Evolutionary conservation across 208 protist genomes (phyloP), one percentile per base, ranked within the genome.

Genomic region (Acanthamoeba royreba): DNA sequence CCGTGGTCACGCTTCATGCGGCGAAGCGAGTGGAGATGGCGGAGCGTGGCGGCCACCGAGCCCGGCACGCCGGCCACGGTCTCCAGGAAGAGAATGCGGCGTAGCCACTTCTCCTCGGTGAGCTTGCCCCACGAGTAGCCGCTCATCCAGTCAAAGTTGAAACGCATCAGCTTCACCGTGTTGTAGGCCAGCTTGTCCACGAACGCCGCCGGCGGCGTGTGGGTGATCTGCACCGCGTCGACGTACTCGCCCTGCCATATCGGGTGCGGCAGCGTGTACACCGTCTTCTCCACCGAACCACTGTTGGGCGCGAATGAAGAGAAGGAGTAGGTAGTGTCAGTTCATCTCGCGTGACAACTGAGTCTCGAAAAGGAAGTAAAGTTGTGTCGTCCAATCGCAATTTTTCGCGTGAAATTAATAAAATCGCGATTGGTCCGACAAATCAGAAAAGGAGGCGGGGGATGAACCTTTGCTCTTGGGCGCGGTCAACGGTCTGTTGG

Each of bases 1-100:
- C 98, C 98, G 93, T 98, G 92, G 93, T 99, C 98, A 86, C 96
- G 94, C 45, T 95, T 19, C 96, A 97, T 97, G n/a, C 35, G 83
- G 31, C 98, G 95, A n/a, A 98, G 95, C 15, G 96, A 98, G 9
- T 72, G 92, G 1, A 98, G 90, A 89, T 98, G 98, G 35, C 97
- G 95, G 7, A 97, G 38, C 85, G 93, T 95, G n/a, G 95, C 97
- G 0, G 95, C 98, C 25, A 98, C 97, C 94, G 97, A 97, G 2
- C 97, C 97, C 17, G 97, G 97, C 5, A 98, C 85, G 15, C 90
- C 96, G 5, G 97, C 97, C 17, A 98, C 95, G 4, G 97, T 98
- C 93, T 98, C 97, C 19, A 98, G 94, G 79, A 98, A 97, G 72
- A 98, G 93, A 42, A 96, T 94, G 35, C 97, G 96, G 28, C 92